Base-by-base conservation (phyloP, 1,284 basidiomycete species). In the Thelephora terrestris region DNA sequence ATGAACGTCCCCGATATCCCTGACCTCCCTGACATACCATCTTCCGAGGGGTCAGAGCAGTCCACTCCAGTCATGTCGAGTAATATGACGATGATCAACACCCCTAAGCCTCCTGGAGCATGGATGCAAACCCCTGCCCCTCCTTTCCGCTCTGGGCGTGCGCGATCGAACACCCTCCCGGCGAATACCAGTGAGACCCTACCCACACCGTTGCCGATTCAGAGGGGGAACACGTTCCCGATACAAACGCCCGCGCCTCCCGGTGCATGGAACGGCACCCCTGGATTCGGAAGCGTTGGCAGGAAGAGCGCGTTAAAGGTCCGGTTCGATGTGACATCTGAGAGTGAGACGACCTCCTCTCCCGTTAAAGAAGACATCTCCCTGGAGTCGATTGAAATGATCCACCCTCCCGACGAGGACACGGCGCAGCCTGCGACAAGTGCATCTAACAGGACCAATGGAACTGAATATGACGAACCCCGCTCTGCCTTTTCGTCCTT, bases 241-340 rank as follows among this genome's bases (percentile, higher is more conserved):
- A 51, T 65, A 27, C 75, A 74, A 50, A 86, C 82, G 1, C 85
- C 85, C 37, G 78, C 74, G 4, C 76, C 74, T 6, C 84, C 85
- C n/a, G 85, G 85, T 21, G 81, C 71, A 32, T 86, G 82, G 81
- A 53, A 76, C 43, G 61, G 67, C 5, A 85, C 84, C 17, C 83
- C 84, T 9, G 68, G 62, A 6, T 59, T 52, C 0, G 50, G 49
- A 6, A 58, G 66, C 2, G 65, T 68, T 51, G 71, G 76, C 52
- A 53, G 61, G 50, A 71, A 66, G 52, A 68, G 69, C 46, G 58
- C 68, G 16, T 54, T 76, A 57, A 83, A 79, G 57, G 85, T 87
- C 46, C 77, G 84, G 36, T 88, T 87, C 56, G 77, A 86, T 56
- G 66, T 73, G 32, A 61, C 73, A 39, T 56, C 58, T 14, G 58